Evolutionary conservation across 2,329 filamentous ascomycete genomes (phyloP).

Genomic region (Ramularia endophylla): DNA sequence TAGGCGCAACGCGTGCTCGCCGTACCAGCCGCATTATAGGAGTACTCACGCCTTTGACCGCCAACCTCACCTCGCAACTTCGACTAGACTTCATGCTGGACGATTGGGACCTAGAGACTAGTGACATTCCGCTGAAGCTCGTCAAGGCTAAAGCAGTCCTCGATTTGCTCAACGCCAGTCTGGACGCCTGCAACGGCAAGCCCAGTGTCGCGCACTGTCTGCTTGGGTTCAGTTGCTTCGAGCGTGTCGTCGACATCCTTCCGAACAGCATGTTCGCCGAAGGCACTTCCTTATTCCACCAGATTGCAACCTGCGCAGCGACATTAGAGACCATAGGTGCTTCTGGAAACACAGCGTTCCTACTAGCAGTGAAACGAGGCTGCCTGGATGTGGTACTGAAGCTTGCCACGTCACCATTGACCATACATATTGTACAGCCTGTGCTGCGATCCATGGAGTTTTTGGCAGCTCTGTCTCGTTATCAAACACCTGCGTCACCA

Average conservation of each 20-base stretch:
- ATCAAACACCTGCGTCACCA: conserved; percentile 63
- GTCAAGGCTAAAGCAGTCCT: conserved; percentile 74
- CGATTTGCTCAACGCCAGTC: conserved; percentile 75
- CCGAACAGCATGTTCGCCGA: conserved; percentile 64
- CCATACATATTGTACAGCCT: conserved; percentile 65
- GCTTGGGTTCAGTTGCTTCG: conserved; percentile 76
- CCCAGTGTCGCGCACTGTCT: conserved; percentile 88
- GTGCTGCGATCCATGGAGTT: conserved; percentile 77
- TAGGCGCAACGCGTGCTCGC: conserved; percentile 47
- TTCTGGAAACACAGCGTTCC: conserved; percentile 34
- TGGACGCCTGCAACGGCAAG: conserved; percentile 66
- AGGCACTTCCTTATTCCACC: conserved; percentile 75
- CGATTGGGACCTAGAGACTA: conserved; percentile 73
- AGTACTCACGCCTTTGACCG: conserved; percentile 35
- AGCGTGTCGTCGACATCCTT: conserved; percentile 62
- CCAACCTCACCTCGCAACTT: conserved; percentile 69
- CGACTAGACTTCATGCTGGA: conserved; percentile 75
- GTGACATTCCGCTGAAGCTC: conserved; percentile 65
- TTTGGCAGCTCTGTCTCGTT: conserved; percentile 68
- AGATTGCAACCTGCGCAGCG: conserved; percentile 54
- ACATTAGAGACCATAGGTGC: conserved; percentile 48
- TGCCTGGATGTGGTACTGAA: conserved; percentile 62
- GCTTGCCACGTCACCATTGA: conserved; percentile 78
- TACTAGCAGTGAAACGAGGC: conserved; percentile 37
- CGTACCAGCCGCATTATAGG: conserved; percentile 27